Evolutionary conservation across 2,329 filamentous ascomycete genomes (phyloP).

Genomic region (Chalara sp.): DNA sequence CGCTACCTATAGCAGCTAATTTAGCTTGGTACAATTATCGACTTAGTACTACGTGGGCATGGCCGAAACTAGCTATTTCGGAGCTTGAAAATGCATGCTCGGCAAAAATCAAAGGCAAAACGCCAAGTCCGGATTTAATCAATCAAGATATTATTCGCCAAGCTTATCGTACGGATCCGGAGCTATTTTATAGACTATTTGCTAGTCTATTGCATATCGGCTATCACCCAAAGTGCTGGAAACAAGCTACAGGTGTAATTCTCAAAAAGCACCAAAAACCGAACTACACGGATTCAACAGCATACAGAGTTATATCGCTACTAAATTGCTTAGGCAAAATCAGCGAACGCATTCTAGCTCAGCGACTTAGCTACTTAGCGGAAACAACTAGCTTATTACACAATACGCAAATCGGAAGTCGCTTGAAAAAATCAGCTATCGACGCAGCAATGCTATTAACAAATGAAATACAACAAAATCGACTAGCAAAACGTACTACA

Average conservation of each 20-base stretch:
- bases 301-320: slow-evolving; percentile 2
- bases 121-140: not conserved
- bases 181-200: slow-evolving; percentile 1
- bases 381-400: slow-evolving; percentile 3
- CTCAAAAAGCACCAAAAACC: not conserved
- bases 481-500: not conserved
- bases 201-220: not conserved
- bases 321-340: not conserved
- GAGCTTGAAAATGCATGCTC: not conserved
- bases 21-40: not conserved
- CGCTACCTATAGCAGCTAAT: not conserved
- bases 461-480: not conserved
- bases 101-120: not conserved
- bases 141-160: not conserved
- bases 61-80: not conserved
- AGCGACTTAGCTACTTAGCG: slow-evolving; percentile 4
- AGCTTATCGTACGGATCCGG: not conserved
- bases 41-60: not conserved
- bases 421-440: slow-evolving; percentile 6
- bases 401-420: not conserved
- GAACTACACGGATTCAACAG: not conserved
- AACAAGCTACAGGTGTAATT: not conserved
- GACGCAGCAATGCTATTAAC: not conserved
- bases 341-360: not conserved
- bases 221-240: not conserved